Evolutionary conservation across 2,329 filamentous ascomycete genomes (phyloP), one percentile per base, ranked within the genome.

Genomic region (Penicillium oxalicum): DNA sequence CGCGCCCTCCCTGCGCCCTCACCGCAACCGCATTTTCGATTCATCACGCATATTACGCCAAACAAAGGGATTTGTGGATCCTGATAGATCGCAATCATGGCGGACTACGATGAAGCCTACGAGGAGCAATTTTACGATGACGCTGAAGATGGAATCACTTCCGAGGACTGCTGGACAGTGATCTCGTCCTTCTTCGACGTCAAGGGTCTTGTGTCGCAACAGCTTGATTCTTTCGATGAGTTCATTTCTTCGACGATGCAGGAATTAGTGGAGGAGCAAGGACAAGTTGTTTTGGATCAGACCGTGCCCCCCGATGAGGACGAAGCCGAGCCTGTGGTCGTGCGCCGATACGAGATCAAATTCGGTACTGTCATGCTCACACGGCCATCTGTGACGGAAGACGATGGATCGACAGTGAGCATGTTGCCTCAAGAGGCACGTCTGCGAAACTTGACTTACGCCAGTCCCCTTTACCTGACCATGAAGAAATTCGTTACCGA

Each of bases 111-210:
- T 48, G 77, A 80, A 45, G 79, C 83, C 54, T 88, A 89, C 66
- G 84, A 85, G 52, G 81, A 83, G 57, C 80, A 80, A 55, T 81
- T 83, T 55, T 86, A 86, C 61, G 81, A 79, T 53, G 82, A 86
- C 51, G 82, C 74, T 51, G 82, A 79, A 50, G 83, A 86, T 53
- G 83, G 75, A 36, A 95, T 97, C 74, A 95, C 91, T 26, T 88
- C 91, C 52, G 93, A 97, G 75, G 94, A 98, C 73, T 96, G 90
- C 77, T 98, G 94, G 93, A 87, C 87, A 57, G 91, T 97, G 64
- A 97, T 98, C 68, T 90, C 88, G 48, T 87, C 93, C 8, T 97
- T 96, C 77, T 98, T 98, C 74, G 89, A 96, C 61, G 81, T 84
- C 54, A 98, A 97, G 73, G 91, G 93, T 63, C 80, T 98, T 29